Conservation (phyloP, 192 early-diverging fungal species). For the Coemansia sp. region DNA sequence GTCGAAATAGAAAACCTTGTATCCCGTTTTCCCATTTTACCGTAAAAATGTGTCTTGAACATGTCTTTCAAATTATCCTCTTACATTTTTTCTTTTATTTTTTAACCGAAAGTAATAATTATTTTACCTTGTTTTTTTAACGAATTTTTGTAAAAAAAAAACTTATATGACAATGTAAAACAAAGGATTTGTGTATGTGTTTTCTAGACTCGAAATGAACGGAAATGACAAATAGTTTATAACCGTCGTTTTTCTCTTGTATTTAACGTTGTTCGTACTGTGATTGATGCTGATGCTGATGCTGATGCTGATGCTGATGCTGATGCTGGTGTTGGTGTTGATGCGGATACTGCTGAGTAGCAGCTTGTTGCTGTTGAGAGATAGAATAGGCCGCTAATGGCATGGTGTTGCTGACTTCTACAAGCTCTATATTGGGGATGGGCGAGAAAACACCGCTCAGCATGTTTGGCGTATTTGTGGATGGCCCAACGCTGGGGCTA, state of each 20-base stretch:
- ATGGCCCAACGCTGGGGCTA: neutral
- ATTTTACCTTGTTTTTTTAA: neutral
- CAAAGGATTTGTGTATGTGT: no score
- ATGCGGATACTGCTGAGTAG: neutral
- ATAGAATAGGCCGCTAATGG: neutral
- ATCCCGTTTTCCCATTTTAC: neutral
- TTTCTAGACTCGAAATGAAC: no score
- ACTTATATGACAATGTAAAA: neutral
- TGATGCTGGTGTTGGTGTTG: neutral
- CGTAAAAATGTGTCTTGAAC: neutral
- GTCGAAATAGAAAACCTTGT: neutral
- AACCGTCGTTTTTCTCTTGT: neutral
- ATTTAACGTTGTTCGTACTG: neutral
- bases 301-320: neutral
- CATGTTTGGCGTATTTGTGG: slow-evolving; percentile 6
- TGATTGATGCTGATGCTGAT: neutral
- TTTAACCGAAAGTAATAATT: neutral
- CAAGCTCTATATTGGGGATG: slow-evolving; percentile 30
- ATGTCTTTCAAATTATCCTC: neutral
- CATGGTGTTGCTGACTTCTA: slow-evolving; percentile 5
- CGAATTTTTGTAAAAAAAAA: neutral
- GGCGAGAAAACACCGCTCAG: slow-evolving; percentile 13
- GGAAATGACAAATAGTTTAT: neutral
- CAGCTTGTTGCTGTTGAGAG: neutral
- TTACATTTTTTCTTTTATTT: neutral